Base-by-base conservation (phyloP, 2,329 filamentous ascomycete genomes). In the Neurospora crassa region DNA sequence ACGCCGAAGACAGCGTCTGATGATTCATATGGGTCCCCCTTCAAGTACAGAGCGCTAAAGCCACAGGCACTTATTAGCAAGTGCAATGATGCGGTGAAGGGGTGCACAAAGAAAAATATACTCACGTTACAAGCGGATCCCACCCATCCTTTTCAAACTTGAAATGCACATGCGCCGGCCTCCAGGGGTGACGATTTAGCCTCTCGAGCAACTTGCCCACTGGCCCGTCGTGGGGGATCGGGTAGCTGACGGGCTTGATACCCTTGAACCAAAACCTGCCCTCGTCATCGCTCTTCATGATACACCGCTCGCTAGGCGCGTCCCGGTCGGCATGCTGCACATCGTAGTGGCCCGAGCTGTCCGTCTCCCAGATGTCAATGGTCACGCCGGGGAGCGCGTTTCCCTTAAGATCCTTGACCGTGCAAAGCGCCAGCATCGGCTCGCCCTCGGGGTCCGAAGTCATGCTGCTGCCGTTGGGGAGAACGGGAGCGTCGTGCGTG, bases 1-100 rank as follows among this genome's bases (percentile, higher is more conserved):
- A 96, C 92, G 24, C 93, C 93, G 76, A 96, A 96, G 1, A 96
- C 93, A 0, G 92, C 92, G 78, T 96, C 93, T 0, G 91, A 92
- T 0, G 88, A 92, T 82, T 95, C 92, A 78, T 95, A 96, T 0
- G 91, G 91, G 76, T 95, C 92, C 67, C 89, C 90, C 2, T 91
- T 88, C 70, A 94, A 83, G 77, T 95, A 96, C 0, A 96, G 83
- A 0, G 92, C 91, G 3, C 91, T 93, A 43, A 67, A 63, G 18
- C 6, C 29, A 18, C 43, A 67, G 18, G 67, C 29, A 1, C 14
- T 14, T 14, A 40, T 69, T 42, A 71, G 42, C 68, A 37, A 40
- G 43, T 53, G 41, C 42, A 20, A 69, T 18, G 24, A 40, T 67
- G 40, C 68, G 68, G 53, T 59, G 5, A 40, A 20, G 43, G 24